Conservation (phyloP, 1,284 basidiomycete species). For the Apiotrichum veenhuisii region DNA sequence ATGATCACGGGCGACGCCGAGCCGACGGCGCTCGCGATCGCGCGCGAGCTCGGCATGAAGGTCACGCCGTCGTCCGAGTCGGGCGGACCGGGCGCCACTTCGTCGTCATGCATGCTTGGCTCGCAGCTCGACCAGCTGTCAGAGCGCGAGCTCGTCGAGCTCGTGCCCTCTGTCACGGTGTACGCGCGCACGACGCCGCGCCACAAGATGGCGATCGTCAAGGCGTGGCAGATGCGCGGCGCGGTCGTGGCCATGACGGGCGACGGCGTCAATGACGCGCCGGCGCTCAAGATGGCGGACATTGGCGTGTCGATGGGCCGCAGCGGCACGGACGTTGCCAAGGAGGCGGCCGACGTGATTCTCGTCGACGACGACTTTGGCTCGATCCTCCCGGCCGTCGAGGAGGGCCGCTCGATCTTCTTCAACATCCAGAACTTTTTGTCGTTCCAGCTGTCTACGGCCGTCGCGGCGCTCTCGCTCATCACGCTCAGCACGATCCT, state of each 20-base stretch:
- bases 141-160: slow-evolving; percentile 73
- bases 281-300: slow-evolving; percentile 94
- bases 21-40: slow-evolving; percentile 84
- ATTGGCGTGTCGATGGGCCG: slow-evolving; percentile 98
- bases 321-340: slow-evolving; percentile 94
- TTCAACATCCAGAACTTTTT: slow-evolving; percentile 98
- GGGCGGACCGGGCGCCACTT: slow-evolving; percentile 6
- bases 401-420: slow-evolving; percentile 98
- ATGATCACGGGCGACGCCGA: slow-evolving; percentile 99
- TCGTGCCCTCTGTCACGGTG: slow-evolving; percentile 75
- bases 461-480: slow-evolving; percentile 87
- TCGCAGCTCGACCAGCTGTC: slow-evolving; percentile 79
- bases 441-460: slow-evolving; percentile 93
- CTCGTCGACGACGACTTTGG: slow-evolving; percentile 96
- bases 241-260: slow-evolving; percentile 96
- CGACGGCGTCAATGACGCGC: slow-evolving; percentile 96
- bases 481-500: slow-evolving; percentile 91
- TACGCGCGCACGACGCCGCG: slow-evolving; percentile 93
- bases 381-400: slow-evolving; percentile 87
- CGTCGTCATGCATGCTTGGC: slow-evolving; percentile 70
- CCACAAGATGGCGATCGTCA: slow-evolving; percentile 96
- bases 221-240: slow-evolving; percentile 83
- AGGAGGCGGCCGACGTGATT: slow-evolving; percentile 95
- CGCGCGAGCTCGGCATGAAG: slow-evolving; percentile 76
- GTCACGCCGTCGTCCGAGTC: slow-evolving; percentile 26